phyloP scores from a whole-genome alignment of 2,329 filamentous ascomycete species.

The Monilinia aucupariae region DNA sequence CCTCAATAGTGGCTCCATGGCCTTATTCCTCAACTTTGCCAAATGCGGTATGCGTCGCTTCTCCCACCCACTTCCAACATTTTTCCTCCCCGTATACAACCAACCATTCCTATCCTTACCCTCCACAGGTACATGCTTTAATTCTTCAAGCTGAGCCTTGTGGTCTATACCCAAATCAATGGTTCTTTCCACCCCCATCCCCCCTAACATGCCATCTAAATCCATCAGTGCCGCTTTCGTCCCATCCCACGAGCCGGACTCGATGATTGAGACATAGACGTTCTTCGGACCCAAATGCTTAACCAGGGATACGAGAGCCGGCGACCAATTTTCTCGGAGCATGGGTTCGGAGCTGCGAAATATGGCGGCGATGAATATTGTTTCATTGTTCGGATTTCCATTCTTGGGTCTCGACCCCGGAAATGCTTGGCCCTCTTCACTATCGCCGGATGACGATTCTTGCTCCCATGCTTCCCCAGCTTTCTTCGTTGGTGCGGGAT shows the following conservation, averaged over 20 bases:
- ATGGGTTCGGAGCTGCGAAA: constrained; percentile 63
- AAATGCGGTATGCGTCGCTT: constrained; percentile 62
- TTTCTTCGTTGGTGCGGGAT: not conserved
- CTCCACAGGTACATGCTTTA: constrained; percentile 20
- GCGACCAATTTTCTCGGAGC: constrained; percentile 57
- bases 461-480: not conserved
- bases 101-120: constrained; percentile 45
- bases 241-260: constrained; percentile 65
- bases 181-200: constrained; percentile 41
- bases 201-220: constrained; percentile 50
- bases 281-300: constrained; percentile 55
- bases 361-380: constrained; percentile 62
- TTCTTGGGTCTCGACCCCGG: not conserved
- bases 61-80: constrained; percentile 39
- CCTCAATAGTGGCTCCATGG: constrained; percentile 40
- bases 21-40: constrained; percentile 57
- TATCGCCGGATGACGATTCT: not conserved
- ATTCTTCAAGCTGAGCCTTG: constrained; percentile 20
- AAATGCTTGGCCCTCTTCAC: not conserved
- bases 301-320: constrained; percentile 53
- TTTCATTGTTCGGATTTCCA: constrained; percentile 19
- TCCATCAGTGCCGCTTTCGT: constrained; percentile 56
- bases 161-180: constrained; percentile 23
- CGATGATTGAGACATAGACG: constrained; percentile 62
- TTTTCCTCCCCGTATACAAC: constrained; percentile 51